Evolutionary conservation across 2,329 filamentous ascomycete genomes (phyloP).

Genomic region (Botrytis byssoidea): DNA sequence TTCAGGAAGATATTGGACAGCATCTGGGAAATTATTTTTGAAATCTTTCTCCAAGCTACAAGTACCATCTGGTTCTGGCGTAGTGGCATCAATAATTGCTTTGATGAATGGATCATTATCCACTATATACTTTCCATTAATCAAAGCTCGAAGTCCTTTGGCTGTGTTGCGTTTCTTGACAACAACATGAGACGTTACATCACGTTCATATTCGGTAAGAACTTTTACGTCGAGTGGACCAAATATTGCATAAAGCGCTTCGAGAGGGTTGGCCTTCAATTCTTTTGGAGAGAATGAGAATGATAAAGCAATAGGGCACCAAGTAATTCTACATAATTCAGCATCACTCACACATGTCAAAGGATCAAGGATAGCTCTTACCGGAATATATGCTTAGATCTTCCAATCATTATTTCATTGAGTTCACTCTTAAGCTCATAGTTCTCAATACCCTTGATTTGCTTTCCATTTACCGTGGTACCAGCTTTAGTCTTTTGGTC

Average conservation of each 20-base stretch:
- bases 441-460: constrained; percentile 59
- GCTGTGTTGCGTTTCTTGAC: constrained; percentile 87
- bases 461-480: constrained; percentile 71
- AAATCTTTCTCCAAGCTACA: constrained; percentile 75
- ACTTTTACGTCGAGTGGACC: constrained; percentile 90
- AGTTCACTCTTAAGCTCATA: constrained; percentile 55
- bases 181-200: constrained; percentile 80
- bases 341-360: constrained; percentile 20
- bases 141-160: constrained; percentile 80
- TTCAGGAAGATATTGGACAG: constrained; percentile 69
- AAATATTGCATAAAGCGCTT: constrained; percentile 61
- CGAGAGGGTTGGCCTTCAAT: constrained; percentile 63
- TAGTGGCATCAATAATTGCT: constrained; percentile 58
- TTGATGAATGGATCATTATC: constrained; percentile 65
- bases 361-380: constrained; percentile 37
- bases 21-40: constrained; percentile 72
- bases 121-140: constrained; percentile 78
- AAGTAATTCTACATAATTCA: constrained; percentile 60
- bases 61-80: constrained; percentile 34
- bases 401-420: constrained; percentile 70
- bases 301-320: constrained; percentile 77
- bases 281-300: constrained; percentile 75
- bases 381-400: constrained; percentile 63
- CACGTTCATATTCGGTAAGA: constrained; percentile 66
- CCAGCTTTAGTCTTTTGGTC: constrained; percentile 85